Base-by-base conservation (phyloP, 176 grass and related monocot genomes). In the Oryza coarctata region DNA sequence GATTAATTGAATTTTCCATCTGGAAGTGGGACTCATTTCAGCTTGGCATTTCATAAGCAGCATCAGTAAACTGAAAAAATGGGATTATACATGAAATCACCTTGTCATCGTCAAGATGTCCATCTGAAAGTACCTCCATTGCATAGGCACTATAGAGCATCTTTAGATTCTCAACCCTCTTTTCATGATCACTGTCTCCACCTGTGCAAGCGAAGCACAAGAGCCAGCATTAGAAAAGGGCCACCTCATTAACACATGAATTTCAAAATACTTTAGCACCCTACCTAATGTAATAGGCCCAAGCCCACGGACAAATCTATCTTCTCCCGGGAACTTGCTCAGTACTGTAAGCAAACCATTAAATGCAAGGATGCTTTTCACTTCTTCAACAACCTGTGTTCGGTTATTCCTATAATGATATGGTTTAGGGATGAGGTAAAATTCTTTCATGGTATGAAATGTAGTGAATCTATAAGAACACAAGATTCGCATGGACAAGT, bases 271-370 rank as follows among this genome's bases (percentile, higher is more conserved):
- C 38, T 77, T 63, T 18, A 77, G 35, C 49, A 5, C 31, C 70
- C 63, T 92, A 99, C 96, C 96, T 88, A 99, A 88, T 9, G 91
- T 95, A 87, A 99, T 70, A 84, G 93, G 96, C 44, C 91, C 96
- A 74, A 99, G 82, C 52, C 93, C 96, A 69, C 82, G 75, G 74
- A 75, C 85, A 75, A 95, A 94, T 63, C 35, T 80, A 81, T 77
- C 81, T 82, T 44, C 80, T 90, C 95, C 65, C 36, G 89, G 83
- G 63, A 92, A 93, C 49, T 92, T 91, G 87, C 85, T 90, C 72
- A 99, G 80, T 87, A 45, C 77, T 39, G 80, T 92, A 87, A 99
- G 85, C 69, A 83, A 69, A 61, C 87, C 80, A 87, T 95, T 92
- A 84, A 99, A 95, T 82, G 83, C 77, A 82, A 99, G 82, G 83